These are phyloP conservation scores for Gorgonomyces haynaldii DNA, from an alignment of 192 early-diverging fungal species.

Conservation along the genomic window DNA sequence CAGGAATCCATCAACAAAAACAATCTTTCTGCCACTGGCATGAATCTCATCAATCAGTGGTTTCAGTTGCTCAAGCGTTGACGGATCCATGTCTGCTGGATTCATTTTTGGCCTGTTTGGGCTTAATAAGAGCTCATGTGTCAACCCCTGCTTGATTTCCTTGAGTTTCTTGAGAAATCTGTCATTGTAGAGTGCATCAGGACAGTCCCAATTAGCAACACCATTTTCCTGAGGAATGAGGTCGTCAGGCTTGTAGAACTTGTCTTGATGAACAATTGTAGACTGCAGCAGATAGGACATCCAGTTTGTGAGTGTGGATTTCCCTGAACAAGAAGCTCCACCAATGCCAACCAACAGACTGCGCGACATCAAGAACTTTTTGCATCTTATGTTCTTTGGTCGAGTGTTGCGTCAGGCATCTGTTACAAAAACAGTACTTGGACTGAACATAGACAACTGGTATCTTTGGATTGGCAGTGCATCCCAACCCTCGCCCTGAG, in stretches of 20 bases:
- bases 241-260: constrained; percentile 59
- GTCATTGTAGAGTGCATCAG: constrained; percentile 53
- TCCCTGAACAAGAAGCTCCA: constrained; percentile 9
- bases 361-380: no score
- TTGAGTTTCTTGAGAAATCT: constrained; percentile 14
- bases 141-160: constrained; percentile 15
- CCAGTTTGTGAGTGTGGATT: constrained; percentile 35
- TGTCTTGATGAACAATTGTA: constrained; percentile 57
- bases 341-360: constrained; percentile 8
- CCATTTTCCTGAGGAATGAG: constrained; percentile 49
- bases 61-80: not conserved
- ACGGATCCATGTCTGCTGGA: not conserved
- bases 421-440: no score
- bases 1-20: constrained; percentile 72
- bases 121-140: not conserved
- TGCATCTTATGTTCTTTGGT: no score
- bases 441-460: constrained; percentile 79
- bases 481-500: constrained; percentile 74
- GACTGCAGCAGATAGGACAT: constrained; percentile 9
- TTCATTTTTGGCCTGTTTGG: constrained; percentile 7
- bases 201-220: constrained; percentile 70
- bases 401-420: no score
- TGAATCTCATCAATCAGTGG: not conserved
- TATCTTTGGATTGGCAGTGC: constrained; percentile 74
- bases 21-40: constrained; percentile 17